These are phyloP conservation scores for Clitopilus passeckerianus DNA, from an alignment of 768 basidiomycete species.

Conservation along the genomic window DNA sequence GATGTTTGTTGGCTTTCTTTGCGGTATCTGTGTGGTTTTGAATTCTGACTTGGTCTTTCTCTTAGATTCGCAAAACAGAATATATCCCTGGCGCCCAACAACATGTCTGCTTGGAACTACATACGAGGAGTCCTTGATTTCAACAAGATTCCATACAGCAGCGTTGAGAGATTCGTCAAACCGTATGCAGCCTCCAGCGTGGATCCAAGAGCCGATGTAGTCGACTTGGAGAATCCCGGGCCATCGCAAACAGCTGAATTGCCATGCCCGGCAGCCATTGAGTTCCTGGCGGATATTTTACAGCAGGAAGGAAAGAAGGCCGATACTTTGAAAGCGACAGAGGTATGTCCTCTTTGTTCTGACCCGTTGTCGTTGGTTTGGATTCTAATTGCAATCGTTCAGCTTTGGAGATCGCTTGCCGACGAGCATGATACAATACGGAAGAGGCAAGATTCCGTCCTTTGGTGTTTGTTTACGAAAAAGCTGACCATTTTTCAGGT, in stretches of 20 bases:
- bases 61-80: conserved; percentile 76
- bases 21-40: conserved; percentile 2
- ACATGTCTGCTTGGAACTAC: conserved; percentile 96
- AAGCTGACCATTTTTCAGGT: neutral
- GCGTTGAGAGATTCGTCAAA: conserved; percentile 52
- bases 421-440: conserved; percentile 69
- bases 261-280: conserved; percentile 75
- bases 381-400: neutral
- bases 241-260: conserved; percentile 64
- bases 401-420: conserved; percentile 73
- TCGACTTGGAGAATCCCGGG: conserved; percentile 73
- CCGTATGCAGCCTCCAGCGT: conserved; percentile 48
- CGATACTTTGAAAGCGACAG: conserved; percentile 38
- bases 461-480: neutral
- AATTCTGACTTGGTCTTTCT: neutral
- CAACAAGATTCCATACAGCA: conserved; percentile 52
- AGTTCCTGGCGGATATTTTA: conserved; percentile 79
- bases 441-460: conserved; percentile 48
- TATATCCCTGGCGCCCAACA: conserved; percentile 86
- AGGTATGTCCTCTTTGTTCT: conserved; percentile 27
- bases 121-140: conserved; percentile 78
- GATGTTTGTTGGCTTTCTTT: conserved; percentile 50
- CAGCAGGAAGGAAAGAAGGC: conserved; percentile 51
- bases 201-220: conserved; percentile 32
- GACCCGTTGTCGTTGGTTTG: neutral